Conservation (phyloP, 352 stramenopile species). For the Globisporangium canariense region DNA sequence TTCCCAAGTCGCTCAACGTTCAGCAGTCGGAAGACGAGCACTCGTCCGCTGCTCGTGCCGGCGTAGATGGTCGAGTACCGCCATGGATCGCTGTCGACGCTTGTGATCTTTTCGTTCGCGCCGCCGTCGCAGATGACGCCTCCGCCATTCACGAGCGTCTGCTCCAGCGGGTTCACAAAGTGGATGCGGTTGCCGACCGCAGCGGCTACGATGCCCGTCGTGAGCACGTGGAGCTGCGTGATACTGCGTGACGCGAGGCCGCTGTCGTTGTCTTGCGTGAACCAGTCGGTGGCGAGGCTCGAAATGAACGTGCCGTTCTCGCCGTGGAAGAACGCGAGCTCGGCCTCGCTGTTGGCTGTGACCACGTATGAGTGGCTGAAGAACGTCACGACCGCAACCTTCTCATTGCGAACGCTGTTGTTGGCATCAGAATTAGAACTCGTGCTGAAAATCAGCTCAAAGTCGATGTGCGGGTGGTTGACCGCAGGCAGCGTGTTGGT, state of each 20-base stretch:
- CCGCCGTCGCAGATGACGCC: slow-evolving; percentile 22
- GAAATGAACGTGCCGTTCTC: slow-evolving; percentile 19
- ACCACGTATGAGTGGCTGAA: slow-evolving; percentile 18
- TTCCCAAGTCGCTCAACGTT: slow-evolving; percentile 21
- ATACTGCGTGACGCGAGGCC: background rate
- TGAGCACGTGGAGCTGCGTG: slow-evolving; percentile 21
- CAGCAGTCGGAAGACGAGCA: slow-evolving; percentile 28
- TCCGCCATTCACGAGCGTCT: slow-evolving; percentile 11
- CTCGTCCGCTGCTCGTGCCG: slow-evolving; percentile 25
- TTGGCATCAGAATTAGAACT: background rate
- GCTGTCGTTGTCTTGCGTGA: background rate
- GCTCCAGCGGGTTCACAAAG: slow-evolving; percentile 25
- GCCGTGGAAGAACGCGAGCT: slow-evolving; percentile 18
- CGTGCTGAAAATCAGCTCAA: slow-evolving; percentile 15
- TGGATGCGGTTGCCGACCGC: slow-evolving; percentile 22
- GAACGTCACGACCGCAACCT: slow-evolving; percentile 15
- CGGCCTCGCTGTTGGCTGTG: background rate
- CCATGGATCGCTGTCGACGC: slow-evolving; percentile 29
- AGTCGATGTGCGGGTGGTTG: slow-evolving; percentile 16
- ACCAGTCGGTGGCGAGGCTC: slow-evolving; percentile 1
- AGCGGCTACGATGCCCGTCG: slow-evolving; percentile 26
- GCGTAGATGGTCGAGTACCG: slow-evolving; percentile 25
- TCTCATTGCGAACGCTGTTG: background rate
- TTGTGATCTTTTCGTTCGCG: slow-evolving; percentile 27
- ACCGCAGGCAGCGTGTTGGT: slow-evolving; percentile 7